phyloP scores from a whole-genome alignment of 768 basidiomycete genomes.

The Leccinellum albellum region DNA sequence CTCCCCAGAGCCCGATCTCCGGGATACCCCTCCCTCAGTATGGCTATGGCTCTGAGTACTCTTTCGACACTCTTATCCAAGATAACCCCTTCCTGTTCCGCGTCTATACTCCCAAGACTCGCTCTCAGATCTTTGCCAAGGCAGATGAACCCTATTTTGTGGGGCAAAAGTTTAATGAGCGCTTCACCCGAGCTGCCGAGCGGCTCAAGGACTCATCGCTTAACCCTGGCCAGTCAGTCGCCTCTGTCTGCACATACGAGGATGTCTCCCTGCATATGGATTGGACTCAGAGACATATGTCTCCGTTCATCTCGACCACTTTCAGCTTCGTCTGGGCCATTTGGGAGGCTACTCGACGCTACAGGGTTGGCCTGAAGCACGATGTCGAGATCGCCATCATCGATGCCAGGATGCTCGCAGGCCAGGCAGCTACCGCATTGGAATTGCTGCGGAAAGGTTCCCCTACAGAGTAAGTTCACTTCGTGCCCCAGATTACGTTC shows the following conservation, averaged over 20 bases:
- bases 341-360: constrained; percentile 79
- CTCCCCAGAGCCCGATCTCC: constrained; percentile 19
- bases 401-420: constrained; percentile 57
- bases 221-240: constrained; percentile 31
- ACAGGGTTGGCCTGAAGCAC: constrained; percentile 67
- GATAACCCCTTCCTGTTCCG: constrained; percentile 77
- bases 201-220: constrained; percentile 32
- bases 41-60: constrained; percentile 61
- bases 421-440: constrained; percentile 59
- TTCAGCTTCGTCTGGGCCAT: constrained; percentile 82
- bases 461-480: constrained; percentile 50
- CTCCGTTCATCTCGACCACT: constrained; percentile 69
- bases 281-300: constrained; percentile 70
- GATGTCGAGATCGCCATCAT: constrained; percentile 77
- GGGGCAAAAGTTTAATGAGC: constrained; percentile 59
- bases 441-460: constrained; percentile 54
- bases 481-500: neutral
- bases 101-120: constrained; percentile 70
- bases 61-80: constrained; percentile 58
- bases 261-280: constrained; percentile 72
- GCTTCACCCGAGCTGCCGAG: constrained; percentile 34
- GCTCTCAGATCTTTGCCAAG: constrained; percentile 49
- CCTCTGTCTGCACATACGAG: constrained; percentile 42
- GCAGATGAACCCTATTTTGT: constrained; percentile 60
- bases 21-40: constrained; percentile 56